Evolutionary conservation across 768 basidiomycete genomes (phyloP).

Genomic region (Suillus variegatus): DNA sequence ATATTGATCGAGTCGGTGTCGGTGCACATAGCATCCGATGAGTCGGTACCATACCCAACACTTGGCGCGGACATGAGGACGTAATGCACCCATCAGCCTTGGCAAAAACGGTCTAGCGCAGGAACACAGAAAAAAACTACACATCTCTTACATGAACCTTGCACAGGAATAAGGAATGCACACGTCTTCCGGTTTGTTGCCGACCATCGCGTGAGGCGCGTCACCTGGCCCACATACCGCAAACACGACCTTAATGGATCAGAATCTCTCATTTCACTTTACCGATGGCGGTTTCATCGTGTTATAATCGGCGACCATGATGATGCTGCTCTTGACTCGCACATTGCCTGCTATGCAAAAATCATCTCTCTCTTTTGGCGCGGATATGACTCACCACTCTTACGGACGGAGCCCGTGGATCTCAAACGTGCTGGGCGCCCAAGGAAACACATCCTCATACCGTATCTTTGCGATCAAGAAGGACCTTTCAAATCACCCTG

Average conservation of each 20-base stretch:
- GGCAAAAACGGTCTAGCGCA: background rate
- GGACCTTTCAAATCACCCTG: background rate
- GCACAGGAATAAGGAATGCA: background rate
- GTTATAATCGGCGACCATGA: background rate
- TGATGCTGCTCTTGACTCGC: too few species aligned
- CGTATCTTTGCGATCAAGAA: background rate
- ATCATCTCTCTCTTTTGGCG: background rate
- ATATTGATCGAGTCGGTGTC: background rate
- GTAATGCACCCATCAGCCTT: background rate
- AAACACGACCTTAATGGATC: slow-evolving; percentile 1
- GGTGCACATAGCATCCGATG: background rate
- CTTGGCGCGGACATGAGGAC: slow-evolving; percentile 1
- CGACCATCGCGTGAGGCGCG: background rate
- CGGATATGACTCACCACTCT: background rate
- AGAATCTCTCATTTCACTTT: background rate
- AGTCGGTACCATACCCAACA: background rate
- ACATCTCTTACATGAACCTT: background rate
- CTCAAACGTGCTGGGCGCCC: background rate
- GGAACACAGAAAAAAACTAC: background rate
- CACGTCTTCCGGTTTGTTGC: background rate
- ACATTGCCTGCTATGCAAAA: background rate
- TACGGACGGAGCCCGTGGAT: background rate
- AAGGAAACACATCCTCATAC: background rate
- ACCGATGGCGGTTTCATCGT: background rate
- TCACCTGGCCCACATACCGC: background rate